These are phyloP conservation scores for Trapa bicornis DNA, from an alignment of 345 rosid species.

Conservation along the genomic window DNA sequence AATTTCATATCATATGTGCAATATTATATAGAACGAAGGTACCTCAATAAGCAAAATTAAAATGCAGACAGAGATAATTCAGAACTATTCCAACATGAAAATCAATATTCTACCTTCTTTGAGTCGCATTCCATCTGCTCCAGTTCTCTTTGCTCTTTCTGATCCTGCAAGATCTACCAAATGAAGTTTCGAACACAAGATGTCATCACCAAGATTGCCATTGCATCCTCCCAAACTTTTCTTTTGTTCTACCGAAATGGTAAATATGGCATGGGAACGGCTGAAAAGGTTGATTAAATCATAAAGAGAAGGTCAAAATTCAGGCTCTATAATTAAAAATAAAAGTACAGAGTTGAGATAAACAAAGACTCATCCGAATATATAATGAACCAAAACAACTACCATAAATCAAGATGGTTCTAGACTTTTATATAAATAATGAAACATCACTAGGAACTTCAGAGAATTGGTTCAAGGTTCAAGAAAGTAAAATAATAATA, in stretches of 20 bases:
- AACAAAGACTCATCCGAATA: too few species aligned
- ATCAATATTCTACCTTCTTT: constrained; percentile 66
- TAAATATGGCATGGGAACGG: constrained; percentile 97
- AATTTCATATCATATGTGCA: too few species aligned
- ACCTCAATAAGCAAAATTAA: neutral
- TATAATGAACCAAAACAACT: too few species aligned
- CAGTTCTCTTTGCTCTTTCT: constrained; percentile 91
- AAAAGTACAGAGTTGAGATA: too few species aligned
- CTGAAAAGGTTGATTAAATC: constrained; percentile 19
- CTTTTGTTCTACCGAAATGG: constrained; percentile 91
- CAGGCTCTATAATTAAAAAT: too few species aligned
- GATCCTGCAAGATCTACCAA: constrained; percentile 96
- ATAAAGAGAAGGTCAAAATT: too few species aligned
- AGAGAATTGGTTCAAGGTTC: too few species aligned
- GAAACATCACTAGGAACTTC: too few species aligned
- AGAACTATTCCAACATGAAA: neutral
- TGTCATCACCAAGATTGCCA: constrained; percentile 52
- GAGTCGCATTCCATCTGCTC: constrained; percentile 89
- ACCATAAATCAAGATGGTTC: too few species aligned
- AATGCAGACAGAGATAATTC: neutral
- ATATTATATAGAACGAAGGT: neutral
- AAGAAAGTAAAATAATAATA: too few species aligned
- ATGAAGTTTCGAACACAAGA: constrained; percentile 79
- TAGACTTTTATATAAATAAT: too few species aligned
- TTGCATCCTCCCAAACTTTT: constrained; percentile 27